A percentile compares a stretch with the other conserved stretches of the same genome.
Conservation (phyloP, 2,329 filamentous ascomycete species). For the Lecanicillium sp. region DNA sequence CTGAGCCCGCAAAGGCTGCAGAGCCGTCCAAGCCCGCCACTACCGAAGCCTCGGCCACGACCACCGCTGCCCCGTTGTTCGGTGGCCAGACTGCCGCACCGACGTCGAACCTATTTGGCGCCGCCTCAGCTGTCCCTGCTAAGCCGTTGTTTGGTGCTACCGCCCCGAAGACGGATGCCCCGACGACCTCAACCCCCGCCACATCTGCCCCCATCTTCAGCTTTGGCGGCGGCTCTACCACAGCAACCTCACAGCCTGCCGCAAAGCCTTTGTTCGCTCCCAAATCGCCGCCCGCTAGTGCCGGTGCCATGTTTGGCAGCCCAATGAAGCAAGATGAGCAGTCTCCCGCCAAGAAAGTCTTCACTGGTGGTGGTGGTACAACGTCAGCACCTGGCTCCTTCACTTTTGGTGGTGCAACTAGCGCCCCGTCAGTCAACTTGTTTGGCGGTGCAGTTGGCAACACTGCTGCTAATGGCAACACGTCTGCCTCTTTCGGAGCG, state of each 20-base stretch:
- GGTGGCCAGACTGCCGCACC: slow-evolving; percentile 20
- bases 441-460: slow-evolving; percentile 28
- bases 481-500: slow-evolving; percentile 33
- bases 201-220: slow-evolving; percentile 27
- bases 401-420: slow-evolving; percentile 25
- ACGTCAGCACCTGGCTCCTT: slow-evolving; percentile 27
- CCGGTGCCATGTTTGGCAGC: slow-evolving; percentile 33
- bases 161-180: slow-evolving; percentile 19
- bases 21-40: slow-evolving; percentile 16
- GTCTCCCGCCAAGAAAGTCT: slow-evolving; percentile 32
- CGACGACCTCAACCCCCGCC: slow-evolving; percentile 17
- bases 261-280: slow-evolving; percentile 34
- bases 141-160: slow-evolving; percentile 27
- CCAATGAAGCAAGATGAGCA: slow-evolving; percentile 39
- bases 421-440: slow-evolving; percentile 30
- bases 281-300: slow-evolving; percentile 26
- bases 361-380: slow-evolving; percentile 22
- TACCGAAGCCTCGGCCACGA: neutral
- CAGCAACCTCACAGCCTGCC: slow-evolving; percentile 22
- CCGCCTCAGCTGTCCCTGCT: slow-evolving; percentile 18
- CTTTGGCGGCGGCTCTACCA: slow-evolving; percentile 27
- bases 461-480: slow-evolving; percentile 18
- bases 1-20: slow-evolving; percentile 23
- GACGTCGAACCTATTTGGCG: slow-evolving; percentile 26
- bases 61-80: slow-evolving; percentile 27